These are phyloP conservation scores for Pseudogymnoascus sp. DNA, from an alignment of 2,329 filamentous ascomycete species.

Conservation along the genomic window DNA sequence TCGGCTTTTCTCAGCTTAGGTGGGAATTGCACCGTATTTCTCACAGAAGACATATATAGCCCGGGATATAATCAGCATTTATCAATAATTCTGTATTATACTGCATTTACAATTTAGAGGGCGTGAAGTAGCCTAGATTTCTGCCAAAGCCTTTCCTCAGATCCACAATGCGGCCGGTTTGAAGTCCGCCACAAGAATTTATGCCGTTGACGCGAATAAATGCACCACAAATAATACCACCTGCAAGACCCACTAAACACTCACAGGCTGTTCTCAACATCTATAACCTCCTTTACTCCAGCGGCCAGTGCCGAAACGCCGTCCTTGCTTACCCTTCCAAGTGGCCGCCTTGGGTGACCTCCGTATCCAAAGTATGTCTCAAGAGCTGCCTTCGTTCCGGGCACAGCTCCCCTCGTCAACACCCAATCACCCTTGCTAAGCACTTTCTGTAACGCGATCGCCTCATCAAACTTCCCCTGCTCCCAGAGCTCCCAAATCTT, in stretches of 20 bases:
- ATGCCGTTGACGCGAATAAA: neutral
- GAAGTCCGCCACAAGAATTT: neutral
- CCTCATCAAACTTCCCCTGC: constrained; percentile 67
- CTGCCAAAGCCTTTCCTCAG: neutral
- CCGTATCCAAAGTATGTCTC: constrained; percentile 78
- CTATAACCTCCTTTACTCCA: constrained; percentile 56
- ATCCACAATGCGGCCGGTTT: neutral
- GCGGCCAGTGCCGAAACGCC: constrained; percentile 46
- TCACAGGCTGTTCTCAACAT: constrained; percentile 46
- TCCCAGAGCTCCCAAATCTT: constrained; percentile 70
- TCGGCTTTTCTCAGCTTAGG: too few species aligned
- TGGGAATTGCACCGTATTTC: too few species aligned
- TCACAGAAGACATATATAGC: too few species aligned
- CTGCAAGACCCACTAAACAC: neutral
- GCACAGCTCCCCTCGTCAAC: constrained; percentile 72
- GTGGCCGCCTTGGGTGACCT: constrained; percentile 63
- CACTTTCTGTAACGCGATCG: constrained; percentile 66
- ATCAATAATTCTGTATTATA: neutral
- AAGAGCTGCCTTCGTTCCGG: constrained; percentile 78
- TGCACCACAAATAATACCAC: neutral
- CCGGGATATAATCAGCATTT: neutral
- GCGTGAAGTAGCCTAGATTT: neutral
- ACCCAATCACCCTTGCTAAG: constrained; percentile 76
- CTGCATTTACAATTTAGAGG: neutral
- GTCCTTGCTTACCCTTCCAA: constrained; percentile 57